Evolutionary conservation across 2,329 filamentous ascomycete species (phyloP), one percentile per base, ranked within the genome.

Genomic region (Chrysoporthe deuterocubensis): DNA sequence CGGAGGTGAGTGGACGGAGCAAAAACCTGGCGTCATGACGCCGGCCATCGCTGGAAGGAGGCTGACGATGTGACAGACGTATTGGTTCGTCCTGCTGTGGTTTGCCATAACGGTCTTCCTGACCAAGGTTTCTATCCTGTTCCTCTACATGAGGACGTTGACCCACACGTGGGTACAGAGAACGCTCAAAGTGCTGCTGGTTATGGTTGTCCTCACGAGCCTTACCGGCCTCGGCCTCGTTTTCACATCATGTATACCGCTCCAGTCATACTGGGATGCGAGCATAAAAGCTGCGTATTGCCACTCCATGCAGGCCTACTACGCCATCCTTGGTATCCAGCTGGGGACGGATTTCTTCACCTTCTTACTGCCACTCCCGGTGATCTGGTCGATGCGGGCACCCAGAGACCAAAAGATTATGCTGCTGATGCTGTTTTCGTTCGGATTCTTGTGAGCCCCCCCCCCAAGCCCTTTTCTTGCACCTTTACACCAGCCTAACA

Each of bases 321-420:
- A 72, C 56, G 69, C 71, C 32, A 68, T 74, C 54, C 71, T 70
- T 4, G 71, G 67, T 6, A 43, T 76, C 16, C 73, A 74, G 57
- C 73, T 75, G 14, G 65, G 60, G 2, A 73, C 71, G 34, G 74
- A 76, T 44, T 74, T 76, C 43, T 59, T 74, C 46, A 74, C 74
- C 54, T 72, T 73, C 18, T 64, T 74, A 37, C 66, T 76, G 8
- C 74, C 74, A 2, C 67, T 76, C 1, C 74, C 74, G 1, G 71
- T 75, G 1, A 68, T 75, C 4, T 70, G 69, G 26, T 70, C 66
- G 4, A 69, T 75, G 57, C 69, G 70, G 32, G 67, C 72, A 4
- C 65, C 69, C 6, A 69, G 60, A 13, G 62, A 67, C 32, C 71
- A 75, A 56, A 75, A 74, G 64, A 66, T 72, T 18, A 60, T 72